phyloP scores from a whole-genome alignment of 192 early-diverging fungal genomes.

The Coemansia biformis region DNA sequence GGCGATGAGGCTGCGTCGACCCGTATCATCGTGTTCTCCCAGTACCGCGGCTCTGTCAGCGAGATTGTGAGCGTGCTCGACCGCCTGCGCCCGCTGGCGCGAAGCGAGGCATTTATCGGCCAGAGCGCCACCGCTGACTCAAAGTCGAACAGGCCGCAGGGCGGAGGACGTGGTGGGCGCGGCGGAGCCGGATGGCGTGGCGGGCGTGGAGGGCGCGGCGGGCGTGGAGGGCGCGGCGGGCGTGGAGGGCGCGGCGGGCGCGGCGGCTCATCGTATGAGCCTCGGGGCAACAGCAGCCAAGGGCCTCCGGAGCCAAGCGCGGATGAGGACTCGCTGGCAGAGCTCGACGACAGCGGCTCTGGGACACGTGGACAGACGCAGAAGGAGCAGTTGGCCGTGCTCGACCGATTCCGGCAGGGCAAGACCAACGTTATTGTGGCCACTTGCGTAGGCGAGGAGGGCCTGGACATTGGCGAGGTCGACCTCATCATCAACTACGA shows the following conservation, averaged over 20 bases:
- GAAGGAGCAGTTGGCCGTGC: slow-evolving; percentile 76
- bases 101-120: slow-evolving; percentile 75
- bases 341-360: slow-evolving; percentile 11
- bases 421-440: slow-evolving; percentile 81
- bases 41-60: slow-evolving; percentile 76
- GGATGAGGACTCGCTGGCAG: slow-evolving; percentile 13
- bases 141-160: neutral
- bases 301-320: too few relatives aligned
- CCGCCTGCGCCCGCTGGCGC: slow-evolving; percentile 61
- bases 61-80: slow-evolving; percentile 68
- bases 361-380: slow-evolving; percentile 73
- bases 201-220: slow-evolving; percentile 1
- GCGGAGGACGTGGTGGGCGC: slow-evolving; percentile 1
- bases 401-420: slow-evolving; percentile 70
- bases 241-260: neutral
- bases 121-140: slow-evolving; percentile 47
- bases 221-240: slow-evolving; percentile 3
- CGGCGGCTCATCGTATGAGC: too few relatives aligned
- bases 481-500: slow-evolving; percentile 92
- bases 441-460: slow-evolving; percentile 92
- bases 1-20: slow-evolving; percentile 39
- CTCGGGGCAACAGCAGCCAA: too few relatives aligned
- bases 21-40: slow-evolving; percentile 81
- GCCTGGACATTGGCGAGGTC: slow-evolving; percentile 92
- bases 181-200: slow-evolving; percentile 4